A percentile compares a stretch with the other conserved stretches of the same genome.
phyloP scores from a whole-genome alignment of 345 rosid species.

The Linum tenue region DNA sequence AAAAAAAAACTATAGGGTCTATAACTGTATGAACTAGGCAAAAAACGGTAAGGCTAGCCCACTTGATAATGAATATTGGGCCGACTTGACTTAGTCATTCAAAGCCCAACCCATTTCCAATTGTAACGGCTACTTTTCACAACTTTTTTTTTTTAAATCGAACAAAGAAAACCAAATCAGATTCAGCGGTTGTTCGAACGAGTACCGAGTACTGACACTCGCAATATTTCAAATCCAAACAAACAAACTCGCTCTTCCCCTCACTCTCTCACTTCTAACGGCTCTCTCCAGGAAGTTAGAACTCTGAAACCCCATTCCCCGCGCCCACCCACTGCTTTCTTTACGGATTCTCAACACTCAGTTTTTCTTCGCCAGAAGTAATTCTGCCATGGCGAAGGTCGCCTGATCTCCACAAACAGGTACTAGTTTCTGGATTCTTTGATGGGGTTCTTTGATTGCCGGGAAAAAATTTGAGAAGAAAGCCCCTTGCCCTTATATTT shows the following conservation, averaged over 20 bases:
- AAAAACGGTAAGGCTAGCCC: too few species aligned
- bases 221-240: neutral
- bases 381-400: neutral
- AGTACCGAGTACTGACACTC: too few species aligned
- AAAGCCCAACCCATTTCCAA: too few species aligned
- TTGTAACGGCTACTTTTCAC: too few species aligned
- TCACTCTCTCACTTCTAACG: neutral
- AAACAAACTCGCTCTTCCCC: neutral
- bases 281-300: neutral
- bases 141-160: too few species aligned
- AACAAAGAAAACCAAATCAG: too few species aligned
- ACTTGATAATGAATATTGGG: too few species aligned
- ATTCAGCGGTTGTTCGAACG: too few species aligned
- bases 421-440: neutral
- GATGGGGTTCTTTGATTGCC: neutral
- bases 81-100: too few species aligned
- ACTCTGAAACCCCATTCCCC: neutral
- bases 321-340: neutral
- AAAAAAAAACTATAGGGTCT: too few species aligned
- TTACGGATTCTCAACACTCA: neutral
- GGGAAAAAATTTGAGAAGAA: neutral
- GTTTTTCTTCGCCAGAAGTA: neutral
- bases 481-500: neutral
- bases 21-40: too few species aligned
- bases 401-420: neutral